Percentiles rank a stretch among this genome's conserved stretches.
Evolutionary conservation across 2,329 filamentous ascomycete species (phyloP).

Genomic region (Arthrobotrys sphaeroides): DNA sequence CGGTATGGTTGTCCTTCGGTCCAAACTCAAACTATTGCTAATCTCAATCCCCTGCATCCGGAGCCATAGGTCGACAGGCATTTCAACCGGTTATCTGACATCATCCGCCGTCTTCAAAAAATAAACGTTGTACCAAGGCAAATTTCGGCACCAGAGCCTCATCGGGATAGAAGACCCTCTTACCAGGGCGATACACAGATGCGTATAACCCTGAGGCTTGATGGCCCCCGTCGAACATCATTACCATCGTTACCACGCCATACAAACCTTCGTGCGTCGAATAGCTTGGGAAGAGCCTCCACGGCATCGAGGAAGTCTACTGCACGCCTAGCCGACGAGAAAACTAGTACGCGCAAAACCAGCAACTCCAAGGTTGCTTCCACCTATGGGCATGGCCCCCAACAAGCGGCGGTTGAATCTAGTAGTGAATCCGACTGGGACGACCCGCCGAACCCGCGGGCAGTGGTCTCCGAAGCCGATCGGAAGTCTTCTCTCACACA

Average conservation of each 20-base stretch:
- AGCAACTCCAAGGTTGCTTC: background rate
- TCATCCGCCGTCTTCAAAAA: slow-evolving; percentile 48
- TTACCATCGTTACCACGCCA: slow-evolving; percentile 29
- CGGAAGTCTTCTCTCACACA: slow-evolving; percentile 44
- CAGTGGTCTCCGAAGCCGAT: slow-evolving; percentile 23
- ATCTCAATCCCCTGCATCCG: background rate
- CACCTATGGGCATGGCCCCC: slow-evolving; percentile 1
- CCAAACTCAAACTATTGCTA: background rate
- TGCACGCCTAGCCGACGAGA: slow-evolving; percentile 13
- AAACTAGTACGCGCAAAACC: background rate
- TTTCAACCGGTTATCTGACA: slow-evolving; percentile 64
- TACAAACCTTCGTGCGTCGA: background rate
- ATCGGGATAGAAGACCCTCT: slow-evolving; percentile 67
- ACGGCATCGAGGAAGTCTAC: slow-evolving; percentile 19
- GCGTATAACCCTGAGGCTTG: slow-evolving; percentile 56
- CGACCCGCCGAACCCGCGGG: slow-evolving; percentile 54
- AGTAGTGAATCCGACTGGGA: slow-evolving; percentile 57
- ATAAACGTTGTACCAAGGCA: slow-evolving; percentile 63
- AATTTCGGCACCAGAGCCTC: slow-evolving; percentile 71
- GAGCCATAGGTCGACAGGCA: slow-evolving; percentile 66
- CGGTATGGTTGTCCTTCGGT: slow-evolving; percentile 59
- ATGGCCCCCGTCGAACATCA: slow-evolving; percentile 47
- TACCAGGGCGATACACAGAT: slow-evolving; percentile 62
- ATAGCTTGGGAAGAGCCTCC: background rate
- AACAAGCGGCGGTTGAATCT: slow-evolving; percentile 18